Evolutionary conservation across 2,329 filamentous ascomycete genomes (phyloP), one percentile per base, ranked within the genome.

Genomic region (Monosporascus ibericus): DNA sequence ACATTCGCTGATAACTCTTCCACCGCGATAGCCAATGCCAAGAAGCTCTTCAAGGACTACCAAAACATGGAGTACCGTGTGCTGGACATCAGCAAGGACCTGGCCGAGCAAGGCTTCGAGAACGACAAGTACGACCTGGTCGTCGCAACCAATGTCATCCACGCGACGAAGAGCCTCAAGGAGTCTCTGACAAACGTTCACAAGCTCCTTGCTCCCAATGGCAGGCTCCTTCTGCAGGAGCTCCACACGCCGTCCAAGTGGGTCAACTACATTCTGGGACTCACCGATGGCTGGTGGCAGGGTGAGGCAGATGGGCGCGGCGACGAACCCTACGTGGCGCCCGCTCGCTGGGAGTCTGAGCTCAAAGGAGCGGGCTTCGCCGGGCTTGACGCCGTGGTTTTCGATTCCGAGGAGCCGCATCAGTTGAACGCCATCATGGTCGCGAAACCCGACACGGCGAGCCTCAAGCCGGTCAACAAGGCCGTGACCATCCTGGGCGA

Each of bases 271-370:
- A 60, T 68, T 30, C 58, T 66, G 18, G 68, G 69, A 0, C 50
- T 59, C 0, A 55, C 68, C 3, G 53, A 63, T 0, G 65, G 63
- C 3, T 73, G 71, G 70, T 72, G 70, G 70, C 51, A 63, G 0
- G 68, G 68, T 0, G 55, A 52, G 5, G 56, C 59, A 1, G 65
- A 70, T 15, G 55, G 50, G 3, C 61, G 68, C 3, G 4, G 44
- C 1, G 51, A 60, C 1, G 59, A 62, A 48, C 67, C 69, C 3
- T 65, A 58, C n/a, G 51, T 68, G 11, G 40, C 54, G 0, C 36
- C 53, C 0, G 54, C 61, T 1, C 20, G 56, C 6, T 71, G 68
- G 69, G 53, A 63, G 2, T 9, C 47, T 1, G 59, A 67, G 3
- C 57, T 70, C 2, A 36, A 48, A 3, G n/a, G 39, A 1, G 58